Base-by-base conservation (phyloP, 805 yeast genomes). In the Schwanniomyces pseudopolymorphus region DNA sequence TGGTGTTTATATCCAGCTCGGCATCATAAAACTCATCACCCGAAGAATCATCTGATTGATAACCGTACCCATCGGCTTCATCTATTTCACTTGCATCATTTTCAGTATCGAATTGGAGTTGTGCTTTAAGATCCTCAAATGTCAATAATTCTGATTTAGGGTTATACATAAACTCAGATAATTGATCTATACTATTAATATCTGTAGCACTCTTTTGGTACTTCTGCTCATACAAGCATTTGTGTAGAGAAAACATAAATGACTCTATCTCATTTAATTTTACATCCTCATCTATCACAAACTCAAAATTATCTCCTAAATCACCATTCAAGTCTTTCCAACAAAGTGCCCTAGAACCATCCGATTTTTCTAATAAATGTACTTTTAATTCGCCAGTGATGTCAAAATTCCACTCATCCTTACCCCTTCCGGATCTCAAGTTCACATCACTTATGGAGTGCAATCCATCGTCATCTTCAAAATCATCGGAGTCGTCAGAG, bases 251-350 rank as follows among this genome's bases (percentile, higher is more conserved):
- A 21, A 69, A 60, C 68, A 77, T 78, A 61, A 92, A 92, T 37
- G 74, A 72, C 26, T 84, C 81, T 33, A 85, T 79, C 33, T 82
- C 75, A 21, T 74, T 79, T 13, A 69, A 56, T 7, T 80, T 70
- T n/a, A 83, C 79, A 11, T 77, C 75, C 40, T 76, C 77, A 50
- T 83, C 88, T 42, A 89, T 80, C 19, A 86, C 75, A 66, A 88
- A 91, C 64, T 90, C 96, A 64, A 85, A 89, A 51, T 74, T 69
- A 58, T 91, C 97, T 20, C 89, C 97, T 4, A 76, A 74, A 57
- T 91, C 97, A n/a, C 96, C 97, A 38, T 82, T 83, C 31, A 81
- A 60, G 62, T 94, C 96, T 11, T 69, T 74, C 98, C 98, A 92
- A 0, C 85, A 72, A 22, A 92, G 77, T 1, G 84, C 81, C 33